These are phyloP conservation scores for Filobasidium uniguttulatum DNA, from an alignment of 1,284 basidiomycete genomes.

Conservation along the genomic window DNA sequence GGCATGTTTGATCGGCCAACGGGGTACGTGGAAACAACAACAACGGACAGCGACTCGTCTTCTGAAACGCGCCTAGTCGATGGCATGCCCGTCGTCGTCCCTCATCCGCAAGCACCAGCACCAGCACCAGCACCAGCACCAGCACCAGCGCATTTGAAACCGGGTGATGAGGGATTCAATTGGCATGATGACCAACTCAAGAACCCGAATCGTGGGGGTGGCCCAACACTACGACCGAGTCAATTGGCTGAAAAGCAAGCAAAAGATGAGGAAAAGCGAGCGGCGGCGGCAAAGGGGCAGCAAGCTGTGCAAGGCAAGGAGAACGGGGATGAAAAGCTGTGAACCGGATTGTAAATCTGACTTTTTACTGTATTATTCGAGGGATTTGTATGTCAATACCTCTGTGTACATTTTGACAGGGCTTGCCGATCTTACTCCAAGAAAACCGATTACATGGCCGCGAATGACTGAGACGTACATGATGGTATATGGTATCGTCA, in stretches of 20 bases:
- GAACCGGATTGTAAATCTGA: too few relatives aligned
- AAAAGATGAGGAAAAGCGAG: neutral
- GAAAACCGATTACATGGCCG: too few relatives aligned
- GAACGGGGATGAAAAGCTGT: too few relatives aligned
- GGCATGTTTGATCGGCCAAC: neutral
- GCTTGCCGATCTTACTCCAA: too few relatives aligned
- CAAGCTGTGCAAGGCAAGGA: neutral
- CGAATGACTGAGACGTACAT: too few relatives aligned
- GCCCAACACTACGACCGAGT: neutral
- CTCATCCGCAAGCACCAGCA: neutral
- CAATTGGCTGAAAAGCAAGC: too few relatives aligned
- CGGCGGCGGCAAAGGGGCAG: neutral
- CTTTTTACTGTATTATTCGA: too few relatives aligned
- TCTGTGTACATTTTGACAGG: too few relatives aligned
- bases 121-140: neutral
- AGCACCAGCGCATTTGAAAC: neutral
- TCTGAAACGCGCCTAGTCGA: neutral
- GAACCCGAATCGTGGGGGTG: neutral
- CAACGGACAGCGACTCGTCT: neutral
- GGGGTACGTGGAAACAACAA: neutral
- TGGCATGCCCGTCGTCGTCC: neutral
- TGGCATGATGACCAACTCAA: neutral
- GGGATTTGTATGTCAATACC: too few relatives aligned
- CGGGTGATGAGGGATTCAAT: neutral
- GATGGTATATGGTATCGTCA: too few relatives aligned